Conservation (phyloP, 2,329 filamentous ascomycete genomes). For the Diaporthe ilicicola region DNA sequence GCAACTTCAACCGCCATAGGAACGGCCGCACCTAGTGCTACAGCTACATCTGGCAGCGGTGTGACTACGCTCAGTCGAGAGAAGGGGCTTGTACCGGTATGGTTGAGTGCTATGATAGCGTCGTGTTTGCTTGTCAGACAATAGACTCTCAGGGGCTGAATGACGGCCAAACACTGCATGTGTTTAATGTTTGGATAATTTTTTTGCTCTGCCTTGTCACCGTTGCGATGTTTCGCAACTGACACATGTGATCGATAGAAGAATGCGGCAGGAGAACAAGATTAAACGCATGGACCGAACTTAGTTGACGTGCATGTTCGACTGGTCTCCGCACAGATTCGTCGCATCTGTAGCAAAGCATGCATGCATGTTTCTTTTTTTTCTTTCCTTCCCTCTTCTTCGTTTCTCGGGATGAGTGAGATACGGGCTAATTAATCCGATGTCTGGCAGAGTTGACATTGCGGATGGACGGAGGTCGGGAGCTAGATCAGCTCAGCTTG, state of each 20-base stretch:
- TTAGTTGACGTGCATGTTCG: not conserved
- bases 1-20: not conserved
- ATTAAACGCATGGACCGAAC: not conserved
- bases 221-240: not conserved
- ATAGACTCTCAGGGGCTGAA: not conserved
- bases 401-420: not conserved
- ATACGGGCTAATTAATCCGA: not conserved
- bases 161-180: not conserved
- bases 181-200: not conserved
- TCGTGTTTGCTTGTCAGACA: not conserved
- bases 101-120: not conserved
- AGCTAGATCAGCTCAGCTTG: not conserved
- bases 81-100: not conserved
- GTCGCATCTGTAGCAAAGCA: not conserved
- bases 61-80: not conserved
- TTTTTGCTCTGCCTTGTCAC: not conserved
- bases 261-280: not conserved
- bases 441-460: not conserved
- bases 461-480: not conserved
- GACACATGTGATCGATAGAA: not conserved
- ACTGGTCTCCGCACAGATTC: not conserved
- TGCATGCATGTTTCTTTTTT: not conserved
- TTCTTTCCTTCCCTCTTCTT: not conserved
- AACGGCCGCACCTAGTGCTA: not conserved
- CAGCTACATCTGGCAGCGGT: not conserved